phyloP scores from a whole-genome alignment of 257 asterid genomes.

The Fraxinus quadrangulata region DNA sequence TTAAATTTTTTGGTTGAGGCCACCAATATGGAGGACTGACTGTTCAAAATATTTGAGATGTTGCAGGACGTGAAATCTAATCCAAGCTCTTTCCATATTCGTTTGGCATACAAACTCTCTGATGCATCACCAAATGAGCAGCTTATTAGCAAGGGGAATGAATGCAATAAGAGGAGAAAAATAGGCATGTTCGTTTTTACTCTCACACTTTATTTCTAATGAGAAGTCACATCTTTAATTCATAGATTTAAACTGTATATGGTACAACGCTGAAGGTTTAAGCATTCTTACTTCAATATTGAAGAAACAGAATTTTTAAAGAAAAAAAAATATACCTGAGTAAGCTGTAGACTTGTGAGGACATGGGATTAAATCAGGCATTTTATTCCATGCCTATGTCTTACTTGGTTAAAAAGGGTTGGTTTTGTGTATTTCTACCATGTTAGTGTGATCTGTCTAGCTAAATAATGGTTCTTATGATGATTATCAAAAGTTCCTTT shows the following conservation, averaged over 20 bases:
- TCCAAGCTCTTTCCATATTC: conserved; percentile 57
- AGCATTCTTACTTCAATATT: conserved; percentile 10
- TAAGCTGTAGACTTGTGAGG: neutral
- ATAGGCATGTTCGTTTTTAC: conserved; percentile 38
- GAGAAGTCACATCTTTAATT: neutral
- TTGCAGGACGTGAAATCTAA: conserved; percentile 66
- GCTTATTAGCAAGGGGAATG: conserved; percentile 42
- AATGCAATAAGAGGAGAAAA: conserved; percentile 78
- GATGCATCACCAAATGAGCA: conserved; percentile 42
- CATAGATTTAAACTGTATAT: conserved; percentile 7
- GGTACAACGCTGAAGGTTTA: neutral
- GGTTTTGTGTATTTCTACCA: neutral
- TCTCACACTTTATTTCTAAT: neutral
- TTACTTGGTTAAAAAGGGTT: neutral
- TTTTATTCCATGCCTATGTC: neutral
- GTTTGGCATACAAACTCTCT: conserved; percentile 55
- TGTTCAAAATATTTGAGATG: conserved; percentile 27
- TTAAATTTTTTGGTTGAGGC: conserved; percentile 18
- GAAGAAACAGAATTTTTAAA: conserved; percentile 14
- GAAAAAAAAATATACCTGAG: neutral
- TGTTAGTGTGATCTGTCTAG: neutral
- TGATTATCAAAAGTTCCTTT: neutral
- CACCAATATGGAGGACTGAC: conserved; percentile 2
- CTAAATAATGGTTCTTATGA: neutral
- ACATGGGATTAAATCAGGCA: neutral